Evolutionary conservation across 2,329 filamentous ascomycete genomes (phyloP), one percentile per base, ranked within the genome.

Genomic region (Penicillium sp.): DNA sequence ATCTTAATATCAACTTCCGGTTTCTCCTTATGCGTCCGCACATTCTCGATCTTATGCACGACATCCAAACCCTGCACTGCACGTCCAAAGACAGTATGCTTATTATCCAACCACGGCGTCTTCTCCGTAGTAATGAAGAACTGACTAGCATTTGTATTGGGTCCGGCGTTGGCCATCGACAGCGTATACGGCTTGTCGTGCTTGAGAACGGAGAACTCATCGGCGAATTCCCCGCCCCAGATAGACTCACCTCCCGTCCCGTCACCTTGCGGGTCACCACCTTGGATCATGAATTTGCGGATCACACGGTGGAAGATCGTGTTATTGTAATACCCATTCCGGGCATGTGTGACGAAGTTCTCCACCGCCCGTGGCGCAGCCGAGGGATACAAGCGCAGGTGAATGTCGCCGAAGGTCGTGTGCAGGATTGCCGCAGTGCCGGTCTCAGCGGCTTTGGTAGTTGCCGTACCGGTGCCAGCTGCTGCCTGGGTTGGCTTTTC

Each of bases 91-190:
- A 99, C 90, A 0, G 93, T 97, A 74, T 99, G 94, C 75, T 97
- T 96, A 62, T 89, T 88, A 73, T 99, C 94, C 52, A 99, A 78
- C 94, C 94, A 99, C 6, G 92, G 89, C 80, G 94, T 92, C 79
- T 96, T 96, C 76, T 97, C 95, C 0, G 93, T 97, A 0, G 94
- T 99, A 65, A 99, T 96, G 70, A 99, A 99, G 74, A 99, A 99
- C 74, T 99, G 94, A 70, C 89, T 94, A 15, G 90, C 94, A 72
- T 99, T 99, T 37, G 93, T 97, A 69, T 93, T 92, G 0, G 92
- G 91, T 0, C 94, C 94, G 0, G 94, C 93, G 74, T 99, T 99
- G 13, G 94, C 94, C 94, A 99, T 99, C 73, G 90, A 95, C 57
- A 97, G 82, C 0, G 93, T 97, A 73, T 96, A 99, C 2, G 94